These are phyloP conservation scores for Cytidiella melzeri DNA, from an alignment of 768 basidiomycete genomes.

Conservation along the genomic window DNA sequence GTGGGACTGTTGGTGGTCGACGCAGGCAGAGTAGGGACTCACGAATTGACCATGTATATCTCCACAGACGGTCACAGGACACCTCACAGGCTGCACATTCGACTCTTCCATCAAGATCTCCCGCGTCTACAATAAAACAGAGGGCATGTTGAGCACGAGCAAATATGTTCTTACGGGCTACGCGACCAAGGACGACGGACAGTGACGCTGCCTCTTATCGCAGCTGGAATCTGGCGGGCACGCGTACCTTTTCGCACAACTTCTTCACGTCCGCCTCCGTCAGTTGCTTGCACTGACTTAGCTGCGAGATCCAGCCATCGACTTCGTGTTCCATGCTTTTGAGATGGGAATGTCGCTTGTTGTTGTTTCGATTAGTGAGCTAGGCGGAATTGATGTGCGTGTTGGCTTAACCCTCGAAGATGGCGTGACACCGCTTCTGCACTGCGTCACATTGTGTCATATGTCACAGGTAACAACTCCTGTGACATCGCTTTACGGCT, in stretches of 20 bases:
- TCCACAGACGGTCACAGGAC: slow-evolving; percentile 98
- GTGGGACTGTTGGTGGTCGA: slow-evolving; percentile 7
- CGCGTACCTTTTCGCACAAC: slow-evolving; percentile 94
- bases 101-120: slow-evolving; percentile 99
- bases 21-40: slow-evolving; percentile 33
- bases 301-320: slow-evolving; percentile 95
- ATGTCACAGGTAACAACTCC: slow-evolving; percentile 2
- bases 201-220: slow-evolving; percentile 25
- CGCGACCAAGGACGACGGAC: slow-evolving; percentile 4
- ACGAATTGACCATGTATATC: slow-evolving; percentile 99
- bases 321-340: slow-evolving; percentile 61
- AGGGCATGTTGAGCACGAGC: slow-evolving; percentile 8
- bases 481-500: slow-evolving; percentile 4
- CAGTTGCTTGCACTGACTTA: slow-evolving; percentile 96
- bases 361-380: slow-evolving; percentile 7
- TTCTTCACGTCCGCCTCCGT: slow-evolving; percentile 93
- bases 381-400: slow-evolving; percentile 20
- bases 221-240: slow-evolving; percentile 3
- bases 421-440: slow-evolving; percentile 7
- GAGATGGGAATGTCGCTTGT: slow-evolving; percentile 9
- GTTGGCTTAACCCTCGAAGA: slow-evolving; percentile 10
- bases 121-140: slow-evolving; percentile 58
- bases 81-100: slow-evolving; percentile 96
- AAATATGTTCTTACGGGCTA: slow-evolving; percentile 1
- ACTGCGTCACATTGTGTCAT: slow-evolving; percentile 7